phyloP scores from a whole-genome alignment of 164 flowering plant genomes.

The Echeveria elegans region DNA sequence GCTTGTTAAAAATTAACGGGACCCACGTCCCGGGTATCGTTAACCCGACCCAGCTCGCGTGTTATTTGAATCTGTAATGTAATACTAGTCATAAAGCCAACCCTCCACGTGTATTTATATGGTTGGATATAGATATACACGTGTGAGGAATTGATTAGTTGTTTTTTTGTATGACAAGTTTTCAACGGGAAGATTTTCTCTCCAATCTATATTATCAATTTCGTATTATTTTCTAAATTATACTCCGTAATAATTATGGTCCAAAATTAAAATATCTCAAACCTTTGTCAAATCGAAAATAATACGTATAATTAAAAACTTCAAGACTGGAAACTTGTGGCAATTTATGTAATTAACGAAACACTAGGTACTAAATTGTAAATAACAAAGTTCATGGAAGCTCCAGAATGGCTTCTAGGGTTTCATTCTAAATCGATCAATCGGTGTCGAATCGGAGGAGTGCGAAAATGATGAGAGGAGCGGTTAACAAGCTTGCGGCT shows the following conservation, averaged over 20 bases:
- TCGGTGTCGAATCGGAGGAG: not conserved
- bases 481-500: slow-evolving; percentile 49
- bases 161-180: not conserved
- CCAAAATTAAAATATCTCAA: too few relatives aligned
- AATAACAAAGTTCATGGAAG: not conserved
- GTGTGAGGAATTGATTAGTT: not conserved
- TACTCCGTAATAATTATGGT: too few relatives aligned
- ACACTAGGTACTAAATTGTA: not conserved
- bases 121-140: slow-evolving; percentile 7
- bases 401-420: not conserved
- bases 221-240: too few relatives aligned
- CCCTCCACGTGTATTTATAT: slow-evolving; percentile 5
- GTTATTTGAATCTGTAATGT: slow-evolving; percentile 57
- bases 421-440: not conserved
- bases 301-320: too few relatives aligned
- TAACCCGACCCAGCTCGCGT: slow-evolving; percentile 76
- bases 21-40: slow-evolving; percentile 64
- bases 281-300: too few relatives aligned
- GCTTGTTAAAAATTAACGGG: slow-evolving; percentile 49
- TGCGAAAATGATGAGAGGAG: slow-evolving; percentile 35
- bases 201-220: too few relatives aligned
- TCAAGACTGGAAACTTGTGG: too few relatives aligned
- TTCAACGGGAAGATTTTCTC: too few relatives aligned
- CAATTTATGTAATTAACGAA: too few relatives aligned
- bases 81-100: not conserved